Evolutionary conservation across 2,329 filamentous ascomycete species (phyloP).

Genomic region (Didymella lethalis): DNA sequence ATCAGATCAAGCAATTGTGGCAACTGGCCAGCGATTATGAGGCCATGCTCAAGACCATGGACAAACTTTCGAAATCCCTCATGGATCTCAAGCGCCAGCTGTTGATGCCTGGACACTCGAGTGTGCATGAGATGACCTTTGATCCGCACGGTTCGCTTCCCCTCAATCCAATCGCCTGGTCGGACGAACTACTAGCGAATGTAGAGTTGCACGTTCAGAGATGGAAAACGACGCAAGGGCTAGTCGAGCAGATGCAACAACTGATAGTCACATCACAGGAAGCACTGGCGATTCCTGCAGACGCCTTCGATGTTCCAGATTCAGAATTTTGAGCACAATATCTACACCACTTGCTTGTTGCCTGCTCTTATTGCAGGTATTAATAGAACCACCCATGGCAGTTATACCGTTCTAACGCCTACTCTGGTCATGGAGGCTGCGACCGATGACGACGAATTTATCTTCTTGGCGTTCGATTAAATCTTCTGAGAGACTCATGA

Average conservation of each 20-base stretch:
- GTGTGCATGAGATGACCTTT: not conserved
- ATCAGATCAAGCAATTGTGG: constrained; percentile 28
- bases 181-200: constrained; percentile 21
- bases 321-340: constrained; percentile 24
- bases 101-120: constrained; percentile 12
- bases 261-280: constrained; percentile 33
- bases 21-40: constrained; percentile 31
- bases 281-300: constrained; percentile 33
- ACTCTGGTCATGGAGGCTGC: not conserved
- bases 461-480: not conserved
- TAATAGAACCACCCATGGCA: not conserved
- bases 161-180: constrained; percentile 37
- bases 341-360: too few species aligned
- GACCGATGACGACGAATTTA: too few species aligned
- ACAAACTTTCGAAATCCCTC: constrained; percentile 16
- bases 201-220: constrained; percentile 31
- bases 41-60: constrained; percentile 28
- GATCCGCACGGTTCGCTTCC: constrained; percentile 5
- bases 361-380: not conserved
- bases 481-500: constrained; percentile 8
- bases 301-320: constrained; percentile 36
- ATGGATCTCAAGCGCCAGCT: constrained; percentile 28
- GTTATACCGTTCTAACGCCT: not conserved
- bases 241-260: constrained; percentile 27
- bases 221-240: constrained; percentile 34